phyloP scores from a whole-genome alignment of 2,329 filamentous ascomycete genomes.

The Pseudocercospora pini-densiflorae region DNA sequence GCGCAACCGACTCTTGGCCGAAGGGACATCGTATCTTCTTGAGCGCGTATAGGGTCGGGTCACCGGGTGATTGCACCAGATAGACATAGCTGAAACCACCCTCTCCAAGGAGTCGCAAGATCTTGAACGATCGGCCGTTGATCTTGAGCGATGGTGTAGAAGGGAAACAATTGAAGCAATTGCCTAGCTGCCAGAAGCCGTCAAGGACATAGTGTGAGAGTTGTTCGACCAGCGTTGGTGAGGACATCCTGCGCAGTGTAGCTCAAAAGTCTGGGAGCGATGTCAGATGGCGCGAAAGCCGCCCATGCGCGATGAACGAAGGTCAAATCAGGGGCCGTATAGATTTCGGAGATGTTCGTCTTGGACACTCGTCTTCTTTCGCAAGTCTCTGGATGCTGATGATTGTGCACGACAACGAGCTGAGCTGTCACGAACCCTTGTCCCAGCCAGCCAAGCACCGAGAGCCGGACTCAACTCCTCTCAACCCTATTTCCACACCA shows the following conservation, averaged over 20 bases:
- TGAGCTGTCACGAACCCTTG: background rate
- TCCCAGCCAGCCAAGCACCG: background rate
- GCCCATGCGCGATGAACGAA: too few relatives aligned
- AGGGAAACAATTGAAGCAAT: constrained; percentile 96
- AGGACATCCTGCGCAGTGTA: constrained; percentile 25
- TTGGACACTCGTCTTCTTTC: background rate
- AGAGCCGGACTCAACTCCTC: background rate
- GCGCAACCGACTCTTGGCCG: constrained; percentile 91
- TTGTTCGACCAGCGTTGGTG: constrained; percentile 37
- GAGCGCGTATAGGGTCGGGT: constrained; percentile 84
- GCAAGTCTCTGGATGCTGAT: background rate
- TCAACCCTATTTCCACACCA: too few relatives aligned
- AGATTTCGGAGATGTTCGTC: too few relatives aligned
- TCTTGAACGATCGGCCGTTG: constrained; percentile 94
- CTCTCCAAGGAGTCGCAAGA: constrained; percentile 91
- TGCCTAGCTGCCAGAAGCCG: constrained; percentile 86
- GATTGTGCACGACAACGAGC: background rate
- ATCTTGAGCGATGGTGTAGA: constrained; percentile 93
- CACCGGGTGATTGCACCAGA: constrained; percentile 88
- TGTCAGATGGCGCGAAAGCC: too few relatives aligned
- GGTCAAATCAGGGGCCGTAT: too few relatives aligned
- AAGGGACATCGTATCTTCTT: constrained; percentile 99
- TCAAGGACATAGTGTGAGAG: constrained; percentile 73
- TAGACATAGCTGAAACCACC: constrained; percentile 99
- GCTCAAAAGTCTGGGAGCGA: too few relatives aligned